Percentiles rank a stretch among this genome's conserved stretches.
Conservation (phyloP, 192 early-diverging fungal genomes). For the Geosiphon pyriformis region DNA sequence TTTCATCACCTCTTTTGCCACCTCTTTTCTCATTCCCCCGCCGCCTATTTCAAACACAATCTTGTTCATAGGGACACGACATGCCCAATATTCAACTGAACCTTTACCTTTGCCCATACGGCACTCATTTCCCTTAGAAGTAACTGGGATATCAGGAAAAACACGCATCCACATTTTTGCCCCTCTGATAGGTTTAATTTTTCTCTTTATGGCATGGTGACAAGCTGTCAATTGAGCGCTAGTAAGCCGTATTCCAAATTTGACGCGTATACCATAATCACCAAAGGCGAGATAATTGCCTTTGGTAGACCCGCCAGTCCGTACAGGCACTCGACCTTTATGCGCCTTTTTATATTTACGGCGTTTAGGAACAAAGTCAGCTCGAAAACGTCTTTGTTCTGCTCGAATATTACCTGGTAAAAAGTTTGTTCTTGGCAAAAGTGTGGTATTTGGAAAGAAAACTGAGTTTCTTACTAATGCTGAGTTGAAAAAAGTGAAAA, state of each 20-base stretch:
- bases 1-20: constrained; percentile 71
- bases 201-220: constrained; percentile 64
- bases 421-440: too few relatives aligned
- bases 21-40: constrained; percentile 72
- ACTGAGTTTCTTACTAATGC: too few relatives aligned
- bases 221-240: constrained; percentile 80
- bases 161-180: constrained; percentile 78
- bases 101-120: constrained; percentile 99
- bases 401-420: too few relatives aligned
- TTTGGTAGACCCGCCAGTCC: constrained; percentile 76
- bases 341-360: constrained; percentile 77
- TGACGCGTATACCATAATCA: constrained; percentile 88
- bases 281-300: constrained; percentile 86
- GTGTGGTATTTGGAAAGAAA: too few relatives aligned
- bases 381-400: constrained; percentile 46
- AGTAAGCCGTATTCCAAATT: constrained; percentile 73
- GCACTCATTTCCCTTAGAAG: constrained; percentile 82
- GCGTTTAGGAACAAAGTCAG: constrained; percentile 71
- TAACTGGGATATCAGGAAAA: constrained; percentile 91
- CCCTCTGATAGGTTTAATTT: constrained; percentile 85
- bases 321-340: constrained; percentile 81
- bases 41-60: constrained; percentile 86
- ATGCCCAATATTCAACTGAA: constrained; percentile 87
- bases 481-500: too few relatives aligned
- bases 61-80: constrained; percentile 80